These are phyloP conservation scores for Cajanus cajan DNA, from an alignment of 306 rosid species.

Conservation along the genomic window DNA sequence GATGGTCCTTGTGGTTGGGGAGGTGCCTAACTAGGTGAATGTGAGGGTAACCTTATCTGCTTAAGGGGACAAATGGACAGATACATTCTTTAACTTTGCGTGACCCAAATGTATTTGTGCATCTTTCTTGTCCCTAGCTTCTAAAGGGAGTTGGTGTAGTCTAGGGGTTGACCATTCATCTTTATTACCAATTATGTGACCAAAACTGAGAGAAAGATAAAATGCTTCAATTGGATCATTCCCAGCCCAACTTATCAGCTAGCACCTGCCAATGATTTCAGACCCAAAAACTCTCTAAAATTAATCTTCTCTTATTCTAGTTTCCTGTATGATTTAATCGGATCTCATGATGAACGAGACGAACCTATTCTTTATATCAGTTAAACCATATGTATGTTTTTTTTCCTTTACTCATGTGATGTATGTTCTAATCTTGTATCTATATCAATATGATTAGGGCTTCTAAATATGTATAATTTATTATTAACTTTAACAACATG, in stretches of 20 bases:
- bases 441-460: too few relatives aligned
- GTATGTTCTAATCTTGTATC: too few relatives aligned
- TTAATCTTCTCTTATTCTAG: too few relatives aligned
- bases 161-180: not conserved
- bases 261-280: not conserved
- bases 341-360: too few relatives aligned
- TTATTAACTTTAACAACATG: too few relatives aligned
- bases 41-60: not conserved
- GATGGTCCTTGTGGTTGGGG: slow-evolving; percentile 22
- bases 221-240: not conserved
- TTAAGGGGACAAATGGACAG: slow-evolving; percentile 9
- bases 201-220: not conserved
- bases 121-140: not conserved
- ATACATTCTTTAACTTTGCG: slow-evolving; percentile 23
- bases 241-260: not conserved
- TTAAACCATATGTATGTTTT: too few relatives aligned
- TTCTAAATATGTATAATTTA: too few relatives aligned
- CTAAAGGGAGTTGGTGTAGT: not conserved
- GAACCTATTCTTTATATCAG: too few relatives aligned
- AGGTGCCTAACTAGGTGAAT: slow-evolving; percentile 41
- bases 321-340: too few relatives aligned
- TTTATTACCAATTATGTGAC: not conserved
- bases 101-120: not conserved
- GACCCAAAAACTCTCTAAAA: not conserved
- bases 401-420: too few relatives aligned